Conservation (phyloP, 208 protist species). For the Leishmania tropica region DNA sequence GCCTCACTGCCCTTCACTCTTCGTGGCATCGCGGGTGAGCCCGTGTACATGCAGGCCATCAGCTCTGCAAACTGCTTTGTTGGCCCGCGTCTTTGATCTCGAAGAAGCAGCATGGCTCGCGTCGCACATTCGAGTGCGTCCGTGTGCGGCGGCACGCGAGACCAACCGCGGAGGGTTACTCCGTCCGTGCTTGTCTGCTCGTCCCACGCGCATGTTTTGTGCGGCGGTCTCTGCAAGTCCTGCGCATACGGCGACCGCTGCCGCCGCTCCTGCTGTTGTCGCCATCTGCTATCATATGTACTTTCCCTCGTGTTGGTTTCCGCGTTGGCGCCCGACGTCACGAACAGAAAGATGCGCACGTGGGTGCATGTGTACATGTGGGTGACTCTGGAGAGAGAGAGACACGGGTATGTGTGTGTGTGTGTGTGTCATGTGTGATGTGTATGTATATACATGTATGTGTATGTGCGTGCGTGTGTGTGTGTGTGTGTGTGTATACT, state of each 20-base stretch:
- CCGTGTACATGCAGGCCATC: constrained; percentile 10
- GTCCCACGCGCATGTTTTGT: not conserved
- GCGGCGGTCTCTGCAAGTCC: not conserved
- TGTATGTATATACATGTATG: constrained; percentile 3
- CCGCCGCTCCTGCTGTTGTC: not conserved
- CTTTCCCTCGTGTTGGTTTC: not conserved
- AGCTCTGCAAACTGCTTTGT: not conserved
- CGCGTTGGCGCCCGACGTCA: not conserved
- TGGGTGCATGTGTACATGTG: not conserved
- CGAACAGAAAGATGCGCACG: not conserved
- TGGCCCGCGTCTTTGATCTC: not conserved
- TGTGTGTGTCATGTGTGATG: too few relatives aligned
- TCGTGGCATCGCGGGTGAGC: constrained; percentile 2
- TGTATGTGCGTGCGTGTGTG: too few relatives aligned
- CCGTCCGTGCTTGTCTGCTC: not conserved
- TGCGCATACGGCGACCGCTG: not conserved
- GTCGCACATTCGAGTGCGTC: not conserved
- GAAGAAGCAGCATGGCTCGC: not conserved
- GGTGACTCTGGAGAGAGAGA: not conserved
- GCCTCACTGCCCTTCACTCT: not conserved
- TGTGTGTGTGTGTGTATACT: not conserved
- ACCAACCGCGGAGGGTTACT: not conserved
- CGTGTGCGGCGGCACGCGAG: not conserved
- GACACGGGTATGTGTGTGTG: too few relatives aligned
- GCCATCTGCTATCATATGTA: too few relatives aligned